phyloP scores from a whole-genome alignment of 192 early-diverging fungal species.

The Coemansia sp. region DNA sequence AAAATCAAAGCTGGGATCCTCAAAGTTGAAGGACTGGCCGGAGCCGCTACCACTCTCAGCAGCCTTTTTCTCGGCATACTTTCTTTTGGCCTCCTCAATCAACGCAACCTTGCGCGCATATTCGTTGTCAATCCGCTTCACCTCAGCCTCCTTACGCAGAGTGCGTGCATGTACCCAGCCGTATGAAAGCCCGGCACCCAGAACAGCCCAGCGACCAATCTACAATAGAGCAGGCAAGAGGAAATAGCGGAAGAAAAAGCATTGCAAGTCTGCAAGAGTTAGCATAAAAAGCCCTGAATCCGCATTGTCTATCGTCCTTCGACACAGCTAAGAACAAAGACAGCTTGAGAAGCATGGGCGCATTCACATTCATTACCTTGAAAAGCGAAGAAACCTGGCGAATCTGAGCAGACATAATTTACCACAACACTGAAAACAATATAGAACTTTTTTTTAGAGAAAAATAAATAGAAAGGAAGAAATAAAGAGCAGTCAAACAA shows the following conservation, averaged over 20 bases:
- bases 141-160: conserved; percentile 35
- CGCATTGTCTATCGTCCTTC: too few relatives aligned
- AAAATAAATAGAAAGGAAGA: conserved; percentile 1
- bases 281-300: not conserved
- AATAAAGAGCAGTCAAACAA: not conserved
- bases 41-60: conserved; percentile 11
- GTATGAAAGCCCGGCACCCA: conserved; percentile 50
- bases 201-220: conserved; percentile 53
- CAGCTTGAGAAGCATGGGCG: not conserved
- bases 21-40: conserved; percentile 37
- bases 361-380: conserved; percentile 32
- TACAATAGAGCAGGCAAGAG: conserved; percentile 11
- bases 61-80: conserved; percentile 46
- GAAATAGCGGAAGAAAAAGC: not conserved
- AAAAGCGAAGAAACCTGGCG: conserved; percentile 57
- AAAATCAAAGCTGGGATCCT: conserved; percentile 45
- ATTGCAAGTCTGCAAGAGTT: not conserved
- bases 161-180: conserved; percentile 41
- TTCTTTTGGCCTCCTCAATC: conserved; percentile 55
- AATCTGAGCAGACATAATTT: conserved; percentile 31
- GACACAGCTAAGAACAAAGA: too few relatives aligned
- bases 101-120: conserved; percentile 50
- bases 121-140: conserved; percentile 37
- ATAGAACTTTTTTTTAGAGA: not conserved
- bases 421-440: not conserved